Evolutionary conservation across 192 early-diverging fungal species (phyloP), one percentile per base, ranked within the genome.

Genomic region (Coemansia asiatica): DNA sequence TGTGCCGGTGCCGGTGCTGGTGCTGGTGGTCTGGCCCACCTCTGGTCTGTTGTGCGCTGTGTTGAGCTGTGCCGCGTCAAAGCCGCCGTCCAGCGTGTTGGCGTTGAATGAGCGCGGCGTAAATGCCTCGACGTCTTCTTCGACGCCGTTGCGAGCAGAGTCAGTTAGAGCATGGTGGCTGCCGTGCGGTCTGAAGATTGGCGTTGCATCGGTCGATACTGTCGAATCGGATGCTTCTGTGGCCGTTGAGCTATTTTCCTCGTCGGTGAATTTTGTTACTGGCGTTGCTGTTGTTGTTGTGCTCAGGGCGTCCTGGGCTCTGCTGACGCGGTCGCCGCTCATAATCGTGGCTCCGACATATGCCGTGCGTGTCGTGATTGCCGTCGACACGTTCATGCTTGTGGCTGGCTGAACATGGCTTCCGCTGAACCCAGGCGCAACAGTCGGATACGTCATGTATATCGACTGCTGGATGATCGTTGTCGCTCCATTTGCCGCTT

Each of bases 51-150:
- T 28, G n/a, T 16, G 55, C 26, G 28, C 55, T n/a, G 29, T 33
- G 15, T 22, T 31, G 26, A 25, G 22, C 3, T 13, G 16, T 26
- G 23, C 55, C n/a, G 16, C 25, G 31, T 28, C 55, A 2, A 35
- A 6, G 16, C 16, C 28, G 55, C 55, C 31, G 6, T 56, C 55
- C 16, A 56, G 16, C 1, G 55, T 56, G 55, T 19, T 28, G 26
- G 55, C 55, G 55, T 56, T 56, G 31, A 56, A 56, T 9, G 55
- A 28, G 31, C 55, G 55, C n/a, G 55, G 55, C 28, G 27, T 27
- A 56, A 56, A 56, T 12, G 18, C 55, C 1, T 29, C 55, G 55
- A 25, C 19, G 23, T 56, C 54, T 2, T 56, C 29, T 7, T 7
- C 6, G n/a, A 50, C 49, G 1, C 49, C 18, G 6, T 23, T 36